Evolutionary conservation across 2,329 filamentous ascomycete species (phyloP).

Genomic region (Apiospora kogelbergensis): DNA sequence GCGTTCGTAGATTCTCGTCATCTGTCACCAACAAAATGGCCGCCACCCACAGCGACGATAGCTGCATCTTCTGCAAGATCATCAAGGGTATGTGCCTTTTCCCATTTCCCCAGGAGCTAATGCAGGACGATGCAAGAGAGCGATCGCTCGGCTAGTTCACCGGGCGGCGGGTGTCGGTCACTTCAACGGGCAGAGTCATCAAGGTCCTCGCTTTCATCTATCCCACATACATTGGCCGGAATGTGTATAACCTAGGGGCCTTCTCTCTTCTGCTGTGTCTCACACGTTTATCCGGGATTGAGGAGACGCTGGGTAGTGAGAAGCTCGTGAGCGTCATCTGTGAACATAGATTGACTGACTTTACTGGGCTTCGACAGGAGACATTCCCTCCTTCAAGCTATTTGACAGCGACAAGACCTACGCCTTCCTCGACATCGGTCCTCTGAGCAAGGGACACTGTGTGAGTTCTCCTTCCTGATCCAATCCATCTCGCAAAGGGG

Average conservation of each 20-base stretch:
- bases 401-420: constrained; percentile 91
- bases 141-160: neutral
- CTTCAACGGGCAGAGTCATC: constrained; percentile 7
- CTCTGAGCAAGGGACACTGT: constrained; percentile 83
- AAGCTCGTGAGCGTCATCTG: too few relatives aligned
- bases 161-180: neutral
- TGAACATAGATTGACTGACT: neutral
- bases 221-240: neutral
- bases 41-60: constrained; percentile 36
- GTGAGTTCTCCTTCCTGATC: constrained; percentile 51
- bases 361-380: constrained; percentile 60
- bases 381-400: constrained; percentile 96
- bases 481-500: neutral
- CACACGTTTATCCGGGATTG: neutral
- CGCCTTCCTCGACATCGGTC: constrained; percentile 95
- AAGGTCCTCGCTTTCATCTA: constrained; percentile 10
- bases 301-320: neutral
- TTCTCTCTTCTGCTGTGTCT: neutral
- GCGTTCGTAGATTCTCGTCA: neutral
- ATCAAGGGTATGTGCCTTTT: constrained; percentile 70
- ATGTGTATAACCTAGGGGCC: too few relatives aligned
- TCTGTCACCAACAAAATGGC: neutral
- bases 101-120: neutral
- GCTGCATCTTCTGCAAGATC: constrained; percentile 98
- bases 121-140: neutral